Conservation (phyloP, 73 alveolate genomes). For the Symbiodinium pilosum region DNA sequence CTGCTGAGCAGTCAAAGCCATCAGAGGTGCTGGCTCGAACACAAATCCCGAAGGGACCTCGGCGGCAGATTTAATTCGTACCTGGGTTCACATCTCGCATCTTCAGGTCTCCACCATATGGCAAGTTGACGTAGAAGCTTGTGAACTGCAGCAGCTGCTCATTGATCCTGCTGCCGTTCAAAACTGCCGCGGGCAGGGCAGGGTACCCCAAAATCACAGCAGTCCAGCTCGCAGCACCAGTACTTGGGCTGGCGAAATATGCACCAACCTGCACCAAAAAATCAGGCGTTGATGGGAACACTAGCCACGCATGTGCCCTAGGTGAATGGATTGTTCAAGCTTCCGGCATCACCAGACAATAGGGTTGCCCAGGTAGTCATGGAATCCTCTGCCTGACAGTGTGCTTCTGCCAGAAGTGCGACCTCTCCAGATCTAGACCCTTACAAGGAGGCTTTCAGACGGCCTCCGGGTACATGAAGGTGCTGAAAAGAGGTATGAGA, state of each 20-base stretch:
- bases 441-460: no score
- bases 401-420: not conserved
- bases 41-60: not conserved
- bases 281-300: not conserved
- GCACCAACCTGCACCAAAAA: not conserved
- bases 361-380: constrained; percentile 30
- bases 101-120: constrained; percentile 20
- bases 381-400: constrained; percentile 20
- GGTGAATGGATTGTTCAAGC: not conserved
- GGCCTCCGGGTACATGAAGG: constrained; percentile 66
- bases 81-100: not conserved
- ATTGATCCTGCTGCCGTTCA: constrained; percentile 42
- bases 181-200: no score
- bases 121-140: constrained; percentile 34
- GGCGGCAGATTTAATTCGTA: not conserved
- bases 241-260: not conserved
- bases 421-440: no score
- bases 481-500: constrained; percentile 45
- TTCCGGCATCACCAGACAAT: constrained; percentile 15
- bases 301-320: not conserved
- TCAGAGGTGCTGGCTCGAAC: not conserved
- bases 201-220: not conserved
- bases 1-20: not conserved
- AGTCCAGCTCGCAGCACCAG: not conserved
- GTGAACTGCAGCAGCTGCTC: constrained; percentile 50